phyloP scores from a whole-genome alignment of 345 rosid species.

The Gossypium turneri region DNA sequence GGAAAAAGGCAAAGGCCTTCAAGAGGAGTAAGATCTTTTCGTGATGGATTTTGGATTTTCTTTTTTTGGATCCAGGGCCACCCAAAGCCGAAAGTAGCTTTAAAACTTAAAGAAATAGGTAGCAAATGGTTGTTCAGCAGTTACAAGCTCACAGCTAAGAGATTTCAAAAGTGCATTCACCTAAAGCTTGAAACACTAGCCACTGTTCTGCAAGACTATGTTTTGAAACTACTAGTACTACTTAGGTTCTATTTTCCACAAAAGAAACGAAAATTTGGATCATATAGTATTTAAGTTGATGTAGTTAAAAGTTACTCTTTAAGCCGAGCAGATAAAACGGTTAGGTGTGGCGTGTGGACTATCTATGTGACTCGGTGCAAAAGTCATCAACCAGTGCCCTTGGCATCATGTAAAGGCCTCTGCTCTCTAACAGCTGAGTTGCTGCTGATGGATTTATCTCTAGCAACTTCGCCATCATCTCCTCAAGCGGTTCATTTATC shows the following conservation, averaged over 20 bases:
- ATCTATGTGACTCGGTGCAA: conserved; percentile 14
- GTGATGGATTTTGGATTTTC: background rate
- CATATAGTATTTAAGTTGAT: background rate
- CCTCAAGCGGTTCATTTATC: conserved; percentile 47
- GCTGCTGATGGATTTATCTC: conserved; percentile 45
- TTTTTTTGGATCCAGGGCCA: background rate
- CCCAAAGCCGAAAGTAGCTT: background rate
- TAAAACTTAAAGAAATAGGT: background rate
- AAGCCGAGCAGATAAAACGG: background rate
- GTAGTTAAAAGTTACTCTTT: background rate
- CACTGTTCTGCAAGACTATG: conserved; percentile 2
- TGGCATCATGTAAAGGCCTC: conserved; percentile 49
- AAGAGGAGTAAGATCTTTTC: background rate
- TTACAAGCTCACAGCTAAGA: background rate
- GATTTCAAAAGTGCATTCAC: background rate
- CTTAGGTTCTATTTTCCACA: conserved; percentile 2
- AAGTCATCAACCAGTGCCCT: conserved; percentile 30
- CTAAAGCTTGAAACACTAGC: background rate
- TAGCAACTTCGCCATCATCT: conserved; percentile 39
- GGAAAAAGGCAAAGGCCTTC: background rate
- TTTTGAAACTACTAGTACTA: background rate
- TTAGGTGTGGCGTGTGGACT: background rate
- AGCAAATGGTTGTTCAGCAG: background rate
- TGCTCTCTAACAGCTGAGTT: conserved; percentile 43
- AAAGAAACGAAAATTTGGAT: background rate